These are phyloP conservation scores for Platanthera guangdongensis DNA, from an alignment of 106 monocot genomes.

Conservation along the genomic window DNA sequence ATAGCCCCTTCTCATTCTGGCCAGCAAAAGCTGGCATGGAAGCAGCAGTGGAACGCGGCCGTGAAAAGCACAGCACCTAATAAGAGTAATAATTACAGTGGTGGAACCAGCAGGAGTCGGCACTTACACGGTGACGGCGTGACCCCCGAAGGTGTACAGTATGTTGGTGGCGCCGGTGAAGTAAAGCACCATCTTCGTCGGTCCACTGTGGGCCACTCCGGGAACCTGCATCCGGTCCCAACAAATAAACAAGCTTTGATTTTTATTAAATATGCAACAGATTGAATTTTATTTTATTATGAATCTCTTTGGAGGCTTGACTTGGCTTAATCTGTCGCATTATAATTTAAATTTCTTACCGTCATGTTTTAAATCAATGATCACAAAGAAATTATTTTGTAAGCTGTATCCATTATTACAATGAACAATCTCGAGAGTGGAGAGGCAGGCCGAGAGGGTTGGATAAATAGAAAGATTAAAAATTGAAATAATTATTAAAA, in stretches of 20 bases:
- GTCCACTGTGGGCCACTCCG: conserved; percentile 30
- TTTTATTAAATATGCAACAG: too few species aligned
- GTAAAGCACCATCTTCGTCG: conserved; percentile 40
- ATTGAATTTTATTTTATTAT: too few species aligned
- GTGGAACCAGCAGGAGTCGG: neutral
- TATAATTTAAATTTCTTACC: too few species aligned
- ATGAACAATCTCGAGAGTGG: too few species aligned
- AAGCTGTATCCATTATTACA: neutral
- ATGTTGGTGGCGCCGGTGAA: conserved; percentile 63
- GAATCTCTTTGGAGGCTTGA: too few species aligned
- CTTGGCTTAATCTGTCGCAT: too few species aligned
- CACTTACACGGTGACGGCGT: conserved; percentile 55
- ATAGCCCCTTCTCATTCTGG: neutral
- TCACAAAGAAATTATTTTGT: too few species aligned
- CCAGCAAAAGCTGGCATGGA: conserved; percentile 2
- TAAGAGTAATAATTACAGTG: neutral
- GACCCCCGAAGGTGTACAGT: conserved; percentile 54
- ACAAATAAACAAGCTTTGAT: neutral
- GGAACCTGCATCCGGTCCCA: conserved; percentile 10
- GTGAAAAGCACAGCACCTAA: neutral
- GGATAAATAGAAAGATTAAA: too few species aligned
- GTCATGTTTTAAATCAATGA: too few species aligned
- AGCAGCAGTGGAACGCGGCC: neutral
- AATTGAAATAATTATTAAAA: too few species aligned
- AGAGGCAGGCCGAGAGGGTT: too few species aligned